phyloP scores from a whole-genome alignment of 2,329 filamentous ascomycete genomes.

The Pseudogymnoascus sp. region DNA sequence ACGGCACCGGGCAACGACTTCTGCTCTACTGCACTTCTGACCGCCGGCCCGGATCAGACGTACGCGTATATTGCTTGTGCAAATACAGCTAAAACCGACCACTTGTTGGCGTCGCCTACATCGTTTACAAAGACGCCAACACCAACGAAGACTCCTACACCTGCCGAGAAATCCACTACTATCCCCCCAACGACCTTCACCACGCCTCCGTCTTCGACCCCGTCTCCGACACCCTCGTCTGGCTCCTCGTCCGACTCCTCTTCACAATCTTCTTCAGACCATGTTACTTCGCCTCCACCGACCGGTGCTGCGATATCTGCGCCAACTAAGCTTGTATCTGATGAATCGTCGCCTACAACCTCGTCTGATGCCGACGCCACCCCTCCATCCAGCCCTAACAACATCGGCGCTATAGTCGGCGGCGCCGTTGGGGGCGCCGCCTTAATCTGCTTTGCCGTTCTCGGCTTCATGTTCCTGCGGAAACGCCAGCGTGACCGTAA shows the following conservation, averaged over 20 bases:
- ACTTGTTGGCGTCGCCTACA: constrained; percentile 7
- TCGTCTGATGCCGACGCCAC: background rate
- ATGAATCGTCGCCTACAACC: background rate
- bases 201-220: constrained; percentile 1
- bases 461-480: constrained; percentile 13
- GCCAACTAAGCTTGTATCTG: background rate
- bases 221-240: background rate
- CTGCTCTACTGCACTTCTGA: constrained; percentile 30
- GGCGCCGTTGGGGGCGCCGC: constrained; percentile 10
- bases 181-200: background rate
- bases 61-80: constrained; percentile 33
- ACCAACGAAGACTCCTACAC: background rate
- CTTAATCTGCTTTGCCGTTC: constrained; percentile 11
- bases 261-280: background rate
- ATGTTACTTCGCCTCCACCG: background rate
- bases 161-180: background rate
- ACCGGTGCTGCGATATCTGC: background rate
- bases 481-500: constrained; percentile 9
- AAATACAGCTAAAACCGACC: background rate
- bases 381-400: background rate
- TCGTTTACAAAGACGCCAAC: background rate
- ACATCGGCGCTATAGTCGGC: constrained; percentile 10
- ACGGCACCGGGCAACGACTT: constrained; percentile 17
- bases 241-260: background rate
- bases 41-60: constrained; percentile 25